Percentiles rank a stretch among this genome's conserved stretches.
Conservation (phyloP, 2,329 filamentous ascomycete species). For the Periconia macrospinosa region DNA sequence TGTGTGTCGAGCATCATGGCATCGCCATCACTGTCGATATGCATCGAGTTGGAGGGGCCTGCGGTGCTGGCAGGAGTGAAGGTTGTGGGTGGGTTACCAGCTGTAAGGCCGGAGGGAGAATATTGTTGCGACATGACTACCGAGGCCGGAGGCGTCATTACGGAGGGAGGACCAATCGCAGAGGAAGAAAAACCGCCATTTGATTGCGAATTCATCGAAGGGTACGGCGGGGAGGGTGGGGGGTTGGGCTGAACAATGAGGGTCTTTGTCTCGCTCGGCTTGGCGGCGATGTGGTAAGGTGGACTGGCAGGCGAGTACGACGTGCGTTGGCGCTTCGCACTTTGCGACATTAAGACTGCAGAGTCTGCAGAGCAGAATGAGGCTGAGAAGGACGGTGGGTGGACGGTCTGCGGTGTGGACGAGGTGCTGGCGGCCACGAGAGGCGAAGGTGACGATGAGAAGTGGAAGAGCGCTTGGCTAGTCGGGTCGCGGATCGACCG, state of each 20-base stretch:
- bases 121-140: conserved; percentile 40
- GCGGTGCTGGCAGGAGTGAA: conserved; percentile 44
- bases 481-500: conserved; percentile 34
- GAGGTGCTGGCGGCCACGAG: conserved; percentile 11
- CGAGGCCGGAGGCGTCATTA: conserved; percentile 48
- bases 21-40: conserved; percentile 47
- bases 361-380: conserved; percentile 11
- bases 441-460: neutral
- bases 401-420: conserved; percentile 4
- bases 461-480: conserved; percentile 19
- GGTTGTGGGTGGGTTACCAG: conserved; percentile 32
- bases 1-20: conserved; percentile 44
- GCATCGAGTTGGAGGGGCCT: conserved; percentile 32
- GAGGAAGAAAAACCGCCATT: conserved; percentile 38
- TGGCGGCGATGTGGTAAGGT: conserved; percentile 43
- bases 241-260: conserved; percentile 49
- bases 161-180: conserved; percentile 28
- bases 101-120: conserved; percentile 38
- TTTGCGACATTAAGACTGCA: conserved; percentile 37
- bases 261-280: conserved; percentile 45
- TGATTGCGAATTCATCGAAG: conserved; percentile 50
- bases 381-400: neutral
- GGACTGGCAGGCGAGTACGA: conserved; percentile 51
- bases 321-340: conserved; percentile 45
- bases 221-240: conserved; percentile 51